Conservation (phyloP, 768 basidiomycete genomes). For the Lentinula raphanica region DNA sequence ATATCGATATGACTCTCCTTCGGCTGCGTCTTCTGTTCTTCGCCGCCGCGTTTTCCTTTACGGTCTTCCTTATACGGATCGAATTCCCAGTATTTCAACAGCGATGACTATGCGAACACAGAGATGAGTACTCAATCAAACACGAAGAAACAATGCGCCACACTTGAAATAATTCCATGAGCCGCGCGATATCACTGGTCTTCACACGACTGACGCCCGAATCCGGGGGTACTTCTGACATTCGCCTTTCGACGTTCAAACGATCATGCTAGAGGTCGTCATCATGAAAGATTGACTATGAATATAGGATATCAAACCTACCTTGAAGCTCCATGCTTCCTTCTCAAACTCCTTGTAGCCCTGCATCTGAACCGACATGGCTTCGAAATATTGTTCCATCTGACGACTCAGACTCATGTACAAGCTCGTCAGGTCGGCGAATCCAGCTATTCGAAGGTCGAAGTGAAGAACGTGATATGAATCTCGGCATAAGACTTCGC, state of each 20-base stretch:
- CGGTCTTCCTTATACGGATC: conserved; percentile 32
- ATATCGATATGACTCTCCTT: conserved; percentile 38
- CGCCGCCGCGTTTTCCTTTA: conserved; percentile 22
- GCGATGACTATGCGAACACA: conserved; percentile 44
- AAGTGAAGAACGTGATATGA: conserved; percentile 79
- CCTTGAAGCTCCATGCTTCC: conserved; percentile 79
- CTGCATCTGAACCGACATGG: conserved; percentile 48
- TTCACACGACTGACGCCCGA: conserved; percentile 46
- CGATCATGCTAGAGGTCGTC: conserved; percentile 72
- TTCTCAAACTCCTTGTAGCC: conserved; percentile 72
- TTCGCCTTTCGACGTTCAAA: conserved; percentile 61
- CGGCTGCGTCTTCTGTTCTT: conserved; percentile 25
- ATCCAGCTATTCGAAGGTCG: conserved; percentile 78
- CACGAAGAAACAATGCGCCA: conserved; percentile 5
- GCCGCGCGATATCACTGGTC: conserved; percentile 74
- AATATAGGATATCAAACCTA: conserved; percentile 18
- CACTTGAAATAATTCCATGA: conserved; percentile 84
- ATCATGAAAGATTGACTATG: neutral
- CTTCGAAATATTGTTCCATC: conserved; percentile 77
- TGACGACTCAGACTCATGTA: conserved; percentile 74
- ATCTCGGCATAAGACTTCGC: conserved; percentile 66
- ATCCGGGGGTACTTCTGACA: conserved; percentile 39
- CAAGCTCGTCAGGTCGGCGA: conserved; percentile 74
- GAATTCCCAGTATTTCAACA: conserved; percentile 72
- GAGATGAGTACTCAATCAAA: neutral